phyloP scores from a whole-genome alignment of 495 filamentous ascomycete species.

The Ramalina intermedia region DNA sequence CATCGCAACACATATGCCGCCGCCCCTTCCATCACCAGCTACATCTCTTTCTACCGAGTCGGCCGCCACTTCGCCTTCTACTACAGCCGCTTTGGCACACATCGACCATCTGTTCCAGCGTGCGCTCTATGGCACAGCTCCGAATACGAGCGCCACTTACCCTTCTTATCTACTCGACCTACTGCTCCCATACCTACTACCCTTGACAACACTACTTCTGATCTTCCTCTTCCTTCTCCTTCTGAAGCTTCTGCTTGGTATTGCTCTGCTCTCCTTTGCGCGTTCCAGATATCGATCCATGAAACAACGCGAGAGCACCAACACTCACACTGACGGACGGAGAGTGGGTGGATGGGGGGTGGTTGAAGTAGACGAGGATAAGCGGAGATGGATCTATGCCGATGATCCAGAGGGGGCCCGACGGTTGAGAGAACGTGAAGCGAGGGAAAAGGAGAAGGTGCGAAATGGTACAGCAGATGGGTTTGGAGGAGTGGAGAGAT shows the following conservation, averaged over 20 bases:
- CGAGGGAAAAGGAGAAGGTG: conserved; percentile 52
- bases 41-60: conserved; percentile 45
- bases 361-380: conserved; percentile 79
- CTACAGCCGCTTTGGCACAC: conserved; percentile 56
- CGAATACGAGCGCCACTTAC: not conserved
- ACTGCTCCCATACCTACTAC: conserved; percentile 40
- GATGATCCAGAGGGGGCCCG: conserved; percentile 63
- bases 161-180: conserved; percentile 38
- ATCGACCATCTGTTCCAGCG: conserved; percentile 39
- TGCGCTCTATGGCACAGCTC: conserved; percentile 11
- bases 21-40: conserved; percentile 54
- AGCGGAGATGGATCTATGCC: conserved; percentile 71
- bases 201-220: conserved; percentile 11
- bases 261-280: conserved; percentile 39
- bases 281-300: conserved; percentile 65
- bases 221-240: conserved; percentile 33
- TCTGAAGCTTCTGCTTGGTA: conserved; percentile 36
- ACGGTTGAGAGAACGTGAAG: conserved; percentile 56
- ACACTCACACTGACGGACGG: conserved; percentile 31
- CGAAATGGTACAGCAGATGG: conserved; percentile 40
- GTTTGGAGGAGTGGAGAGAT: conserved; percentile 60
- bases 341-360: conserved; percentile 45
- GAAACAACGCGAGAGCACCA: conserved; percentile 48
- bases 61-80: conserved; percentile 46
- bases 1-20: conserved; percentile 66